Evolutionary conservation across 805 yeast species (phyloP).

Genomic region (Sungouiozyma intestinalis): DNA sequence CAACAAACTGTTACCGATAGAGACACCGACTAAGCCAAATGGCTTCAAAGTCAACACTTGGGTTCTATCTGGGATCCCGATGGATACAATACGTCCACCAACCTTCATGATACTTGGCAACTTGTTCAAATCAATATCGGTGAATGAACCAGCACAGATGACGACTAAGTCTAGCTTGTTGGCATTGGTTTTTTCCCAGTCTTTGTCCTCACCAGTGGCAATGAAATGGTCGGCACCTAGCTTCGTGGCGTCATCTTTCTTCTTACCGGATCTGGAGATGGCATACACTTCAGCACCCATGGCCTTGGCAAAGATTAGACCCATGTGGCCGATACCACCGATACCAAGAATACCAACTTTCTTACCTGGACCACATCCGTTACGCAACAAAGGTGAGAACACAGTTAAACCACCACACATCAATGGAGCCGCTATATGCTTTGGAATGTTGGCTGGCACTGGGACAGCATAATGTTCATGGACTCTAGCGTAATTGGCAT

Average conservation of each 20-base stretch:
- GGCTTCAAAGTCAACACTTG: conserved; percentile 11
- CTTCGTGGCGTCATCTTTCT: conserved; percentile 39
- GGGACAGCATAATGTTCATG: conserved; percentile 54
- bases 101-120: conserved; percentile 23
- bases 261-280: conserved; percentile 40
- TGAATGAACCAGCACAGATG: conserved; percentile 37
- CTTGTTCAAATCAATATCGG: conserved; percentile 31
- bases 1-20: conserved; percentile 27
- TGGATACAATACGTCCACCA: conserved; percentile 30
- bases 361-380: conserved; percentile 40
- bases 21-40: conserved; percentile 16
- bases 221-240: conserved; percentile 46
- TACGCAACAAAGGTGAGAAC: conserved; percentile 53
- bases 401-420: conserved; percentile 73
- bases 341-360: conserved; percentile 46
- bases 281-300: conserved; percentile 52
- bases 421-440: conserved; percentile 58
- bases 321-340: conserved; percentile 52
- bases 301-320: conserved; percentile 46
- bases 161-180: conserved; percentile 38
- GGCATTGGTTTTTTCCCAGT: conserved; percentile 30
- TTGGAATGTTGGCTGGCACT: conserved; percentile 45
- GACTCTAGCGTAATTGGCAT: conserved; percentile 53
- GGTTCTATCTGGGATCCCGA: conserved; percentile 15
- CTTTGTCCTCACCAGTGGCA: conserved; percentile 42